These are phyloP conservation scores for Aspergillus thermomutatus DNA, from an alignment of 2,329 filamentous ascomycete species.

Conservation along the genomic window DNA sequence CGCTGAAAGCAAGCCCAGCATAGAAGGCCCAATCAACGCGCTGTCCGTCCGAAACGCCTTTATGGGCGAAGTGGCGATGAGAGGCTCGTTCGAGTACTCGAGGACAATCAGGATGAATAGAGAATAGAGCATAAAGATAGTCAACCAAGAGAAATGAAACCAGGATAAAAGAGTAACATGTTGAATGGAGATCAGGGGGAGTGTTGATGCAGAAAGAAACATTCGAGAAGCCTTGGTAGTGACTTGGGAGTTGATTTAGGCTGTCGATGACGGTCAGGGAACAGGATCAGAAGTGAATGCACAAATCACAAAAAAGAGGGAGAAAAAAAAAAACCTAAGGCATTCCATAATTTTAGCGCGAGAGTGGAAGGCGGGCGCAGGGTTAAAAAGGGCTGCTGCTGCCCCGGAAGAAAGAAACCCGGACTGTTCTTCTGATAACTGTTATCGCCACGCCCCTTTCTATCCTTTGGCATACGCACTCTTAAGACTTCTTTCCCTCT, in stretches of 20 bases:
- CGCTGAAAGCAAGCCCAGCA: neutral
- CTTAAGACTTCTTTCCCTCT: neutral
- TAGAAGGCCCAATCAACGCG: slow-evolving; percentile 13
- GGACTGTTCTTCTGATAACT: slow-evolving; percentile 15
- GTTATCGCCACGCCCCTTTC: slow-evolving; percentile 11
- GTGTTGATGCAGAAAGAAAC: neutral
- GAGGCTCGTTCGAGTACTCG: neutral
- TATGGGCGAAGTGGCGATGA: slow-evolving; percentile 16
- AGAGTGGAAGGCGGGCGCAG: slow-evolving; percentile 17
- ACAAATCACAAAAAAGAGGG: neutral
- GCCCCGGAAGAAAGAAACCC: slow-evolving; percentile 15
- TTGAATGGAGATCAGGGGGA: neutral
- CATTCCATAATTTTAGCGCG: slow-evolving; percentile 20
- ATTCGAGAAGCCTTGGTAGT: neutral
- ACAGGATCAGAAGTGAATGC: neutral
- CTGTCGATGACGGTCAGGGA: neutral
- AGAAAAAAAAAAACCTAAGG: slow-evolving; percentile 2
- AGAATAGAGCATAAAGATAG: neutral
- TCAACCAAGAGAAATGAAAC: neutral
- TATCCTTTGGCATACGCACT: slow-evolving; percentile 18
- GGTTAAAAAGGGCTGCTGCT: slow-evolving; percentile 37
- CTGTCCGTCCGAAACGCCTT: slow-evolving; percentile 4
- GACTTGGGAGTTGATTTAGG: too few species aligned
- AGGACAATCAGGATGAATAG: neutral
- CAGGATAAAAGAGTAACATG: neutral